Evolutionary conservation across 2,329 filamentous ascomycete species (phyloP).

Genomic region (Teratosphaeria gauchensis): DNA sequence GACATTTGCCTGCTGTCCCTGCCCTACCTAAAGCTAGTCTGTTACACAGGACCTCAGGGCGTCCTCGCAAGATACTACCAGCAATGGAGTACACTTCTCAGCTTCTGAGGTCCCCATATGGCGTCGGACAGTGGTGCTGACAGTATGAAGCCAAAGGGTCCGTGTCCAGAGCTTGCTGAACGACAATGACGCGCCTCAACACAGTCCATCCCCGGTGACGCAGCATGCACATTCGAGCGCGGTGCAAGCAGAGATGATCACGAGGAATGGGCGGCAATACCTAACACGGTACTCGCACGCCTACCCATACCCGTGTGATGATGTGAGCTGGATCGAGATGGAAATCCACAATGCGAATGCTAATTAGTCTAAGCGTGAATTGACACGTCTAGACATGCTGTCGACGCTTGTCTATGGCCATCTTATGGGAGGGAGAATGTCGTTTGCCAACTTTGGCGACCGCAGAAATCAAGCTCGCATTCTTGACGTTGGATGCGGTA

Average conservation of each 20-base stretch:
- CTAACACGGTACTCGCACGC: background rate
- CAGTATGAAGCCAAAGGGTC: background rate
- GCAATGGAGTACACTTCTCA: background rate
- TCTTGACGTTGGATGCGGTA: slow-evolving; percentile 68
- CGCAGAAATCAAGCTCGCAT: slow-evolving; percentile 36
- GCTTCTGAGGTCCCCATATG: background rate
- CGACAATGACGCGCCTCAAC: background rate
- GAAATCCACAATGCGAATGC: background rate
- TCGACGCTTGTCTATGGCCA: background rate
- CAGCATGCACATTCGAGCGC: background rate
- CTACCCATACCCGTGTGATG: slow-evolving; percentile 2
- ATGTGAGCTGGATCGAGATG: background rate
- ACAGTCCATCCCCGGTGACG: background rate
- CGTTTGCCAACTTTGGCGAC: background rate
- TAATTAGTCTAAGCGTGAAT: background rate
- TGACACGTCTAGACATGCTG: slow-evolving; percentile 1
- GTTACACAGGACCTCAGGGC: no score
- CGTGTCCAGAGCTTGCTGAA: background rate
- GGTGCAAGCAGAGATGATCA: background rate
- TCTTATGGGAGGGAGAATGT: background rate
- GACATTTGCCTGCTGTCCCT: no score
- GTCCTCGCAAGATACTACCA: background rate
- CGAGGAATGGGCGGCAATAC: background rate
- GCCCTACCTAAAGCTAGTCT: no score
- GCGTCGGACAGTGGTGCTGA: background rate